Evolutionary conservation across 305 asterid genomes (phyloP).

Genomic region (Fraxinus nigra): DNA sequence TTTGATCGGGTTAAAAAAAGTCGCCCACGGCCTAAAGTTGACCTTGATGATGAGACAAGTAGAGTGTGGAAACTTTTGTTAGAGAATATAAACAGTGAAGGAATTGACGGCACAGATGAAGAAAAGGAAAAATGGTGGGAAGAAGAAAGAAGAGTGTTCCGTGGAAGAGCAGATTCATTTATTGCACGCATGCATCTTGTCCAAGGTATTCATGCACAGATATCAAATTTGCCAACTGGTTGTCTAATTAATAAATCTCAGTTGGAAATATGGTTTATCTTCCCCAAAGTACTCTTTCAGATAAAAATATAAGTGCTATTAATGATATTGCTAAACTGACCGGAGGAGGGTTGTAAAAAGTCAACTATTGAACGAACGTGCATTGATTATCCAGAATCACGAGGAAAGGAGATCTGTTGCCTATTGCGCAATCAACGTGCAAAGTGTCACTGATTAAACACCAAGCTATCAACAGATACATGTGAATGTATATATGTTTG

Average conservation of each 20-base stretch:
- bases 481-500: background rate
- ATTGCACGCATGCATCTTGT: constrained; percentile 98
- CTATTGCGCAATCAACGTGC: background rate
- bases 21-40: constrained; percentile 75
- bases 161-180: constrained; percentile 88
- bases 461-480: background rate
- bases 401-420: background rate
- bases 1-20: constrained; percentile 45
- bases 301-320: background rate
- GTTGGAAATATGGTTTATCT: constrained; percentile 2
- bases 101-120: constrained; percentile 86
- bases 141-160: constrained; percentile 83
- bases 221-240: constrained; percentile 3
- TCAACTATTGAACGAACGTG: background rate
- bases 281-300: background rate
- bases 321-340: constrained; percentile 5
- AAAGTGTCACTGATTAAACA: background rate
- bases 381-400: background rate
- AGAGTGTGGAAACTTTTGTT: constrained; percentile 94
- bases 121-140: constrained; percentile 95
- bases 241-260: constrained; percentile 7
- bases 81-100: constrained; percentile 88
- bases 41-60: constrained; percentile 91
- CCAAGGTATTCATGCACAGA: constrained; percentile 59
- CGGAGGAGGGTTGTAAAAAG: background rate